Percentiles rank a stretch among this genome's conserved stretches.
Evolutionary conservation across 2,329 filamentous ascomycete species (phyloP).

Genomic region (Akanthomyces uredinophilus): DNA sequence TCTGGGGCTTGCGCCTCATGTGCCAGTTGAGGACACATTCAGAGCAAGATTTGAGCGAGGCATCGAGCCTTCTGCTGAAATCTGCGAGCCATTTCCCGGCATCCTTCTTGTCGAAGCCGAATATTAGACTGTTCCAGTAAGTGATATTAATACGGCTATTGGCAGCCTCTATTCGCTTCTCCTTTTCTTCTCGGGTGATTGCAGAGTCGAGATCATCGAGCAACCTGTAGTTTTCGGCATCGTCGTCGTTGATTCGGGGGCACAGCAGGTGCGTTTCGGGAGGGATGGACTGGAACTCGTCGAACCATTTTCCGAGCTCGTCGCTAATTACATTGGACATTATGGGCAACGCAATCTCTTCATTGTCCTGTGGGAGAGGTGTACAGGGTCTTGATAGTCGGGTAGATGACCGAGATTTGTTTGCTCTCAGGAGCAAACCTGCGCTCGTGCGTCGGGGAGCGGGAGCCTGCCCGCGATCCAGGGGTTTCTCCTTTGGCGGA

Average conservation of each 20-base stretch:
- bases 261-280: constrained; percentile 61
- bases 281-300: constrained; percentile 39
- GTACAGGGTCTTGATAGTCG: background rate
- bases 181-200: constrained; percentile 47
- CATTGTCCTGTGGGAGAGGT: background rate
- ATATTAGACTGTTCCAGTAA: constrained; percentile 62
- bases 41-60: constrained; percentile 59
- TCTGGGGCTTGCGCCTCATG: constrained; percentile 57
- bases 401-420: background rate
- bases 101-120: constrained; percentile 60
- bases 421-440: background rate
- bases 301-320: constrained; percentile 39
- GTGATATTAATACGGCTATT: constrained; percentile 54
- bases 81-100: constrained; percentile 55
- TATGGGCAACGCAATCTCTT: background rate
- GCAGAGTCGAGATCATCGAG: constrained; percentile 45
- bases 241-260: constrained; percentile 57
- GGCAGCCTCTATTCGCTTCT: constrained; percentile 48
- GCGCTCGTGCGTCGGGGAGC: background rate
- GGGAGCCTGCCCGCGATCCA: background rate
- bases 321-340: constrained; percentile 22
- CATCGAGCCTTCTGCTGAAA: constrained; percentile 53
- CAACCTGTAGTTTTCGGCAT: constrained; percentile 53
- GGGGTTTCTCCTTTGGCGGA: background rate
- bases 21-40: constrained; percentile 72